Conservation (phyloP, 2,329 filamentous ascomycete species). For the Epichloe sibirici region DNA sequence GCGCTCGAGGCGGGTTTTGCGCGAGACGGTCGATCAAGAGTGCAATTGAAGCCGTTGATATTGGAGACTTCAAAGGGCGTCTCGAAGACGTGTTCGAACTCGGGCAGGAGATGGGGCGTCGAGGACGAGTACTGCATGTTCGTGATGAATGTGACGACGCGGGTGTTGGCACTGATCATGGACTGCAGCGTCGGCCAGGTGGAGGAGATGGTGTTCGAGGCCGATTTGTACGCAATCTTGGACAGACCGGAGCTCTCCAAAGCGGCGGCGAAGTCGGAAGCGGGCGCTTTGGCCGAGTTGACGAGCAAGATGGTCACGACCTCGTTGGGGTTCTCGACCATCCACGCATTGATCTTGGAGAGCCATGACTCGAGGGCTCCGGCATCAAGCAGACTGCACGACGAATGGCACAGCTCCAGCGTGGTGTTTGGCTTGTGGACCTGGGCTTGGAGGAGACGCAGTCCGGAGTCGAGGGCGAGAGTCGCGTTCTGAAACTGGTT, state of each 20-base stretch:
- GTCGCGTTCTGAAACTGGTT: slow-evolving; percentile 68
- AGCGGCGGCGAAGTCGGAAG: slow-evolving; percentile 39
- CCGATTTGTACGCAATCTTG: slow-evolving; percentile 47
- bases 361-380: slow-evolving; percentile 56
- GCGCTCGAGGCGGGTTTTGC: slow-evolving; percentile 39
- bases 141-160: slow-evolving; percentile 59
- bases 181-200: slow-evolving; percentile 61
- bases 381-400: slow-evolving; percentile 55
- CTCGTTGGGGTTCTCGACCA: slow-evolving; percentile 57
- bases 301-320: slow-evolving; percentile 65
- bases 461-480: slow-evolving; percentile 54
- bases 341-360: slow-evolving; percentile 50
- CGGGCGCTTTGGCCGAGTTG: slow-evolving; percentile 50
- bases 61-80: slow-evolving; percentile 54
- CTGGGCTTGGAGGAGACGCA: slow-evolving; percentile 60
- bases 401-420: slow-evolving; percentile 59
- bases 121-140: slow-evolving; percentile 29
- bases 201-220: slow-evolving; percentile 26
- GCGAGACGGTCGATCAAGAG: slow-evolving; percentile 49
- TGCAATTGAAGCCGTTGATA: slow-evolving; percentile 58
- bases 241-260: slow-evolving; percentile 49
- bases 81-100: slow-evolving; percentile 61
- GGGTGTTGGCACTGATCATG: slow-evolving; percentile 52
- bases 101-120: slow-evolving; percentile 47
- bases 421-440: slow-evolving; percentile 49